A percentile compares a stretch with the other conserved stretches of the same genome.
Evolutionary conservation across 441 rosid species (phyloP).

Genomic region (Pelargonium myrrhifolium): DNA sequence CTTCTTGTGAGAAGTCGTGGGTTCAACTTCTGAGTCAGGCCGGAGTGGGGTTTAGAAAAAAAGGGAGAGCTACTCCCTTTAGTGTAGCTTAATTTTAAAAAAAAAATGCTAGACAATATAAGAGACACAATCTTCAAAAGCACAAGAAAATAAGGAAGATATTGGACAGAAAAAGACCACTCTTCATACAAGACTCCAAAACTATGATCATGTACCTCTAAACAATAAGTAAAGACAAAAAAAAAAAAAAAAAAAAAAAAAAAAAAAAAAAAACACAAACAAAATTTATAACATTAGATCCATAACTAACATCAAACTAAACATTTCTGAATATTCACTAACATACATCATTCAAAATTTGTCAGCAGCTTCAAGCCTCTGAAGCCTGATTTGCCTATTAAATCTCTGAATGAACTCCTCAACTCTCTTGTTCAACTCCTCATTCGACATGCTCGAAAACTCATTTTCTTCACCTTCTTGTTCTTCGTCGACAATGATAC

Average conservation of each 20-base stretch:
- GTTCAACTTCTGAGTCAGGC: no score
- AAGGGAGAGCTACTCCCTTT: no score
- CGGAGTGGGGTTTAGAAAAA: no score
- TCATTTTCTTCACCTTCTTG: conserved; percentile 37
- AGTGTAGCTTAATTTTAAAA: no score
- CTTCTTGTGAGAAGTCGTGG: no score
- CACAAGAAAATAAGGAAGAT: background rate
- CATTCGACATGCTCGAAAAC: conserved; percentile 54
- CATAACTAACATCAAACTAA: background rate
- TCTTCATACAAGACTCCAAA: background rate
- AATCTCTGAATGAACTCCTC: conserved; percentile 56
- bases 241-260: background rate
- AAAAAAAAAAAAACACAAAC: no score
- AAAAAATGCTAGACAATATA: no score
- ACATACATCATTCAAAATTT: background rate
- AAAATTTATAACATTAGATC: background rate
- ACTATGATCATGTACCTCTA: background rate
- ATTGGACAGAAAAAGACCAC: background rate
- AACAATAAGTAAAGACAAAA: background rate
- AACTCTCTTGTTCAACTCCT: conserved; percentile 63
- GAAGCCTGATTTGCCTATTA: conserved; percentile 6
- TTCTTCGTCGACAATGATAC: background rate
- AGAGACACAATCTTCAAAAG: background rate
- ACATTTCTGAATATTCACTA: background rate
- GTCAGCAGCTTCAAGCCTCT: background rate